Percentiles rank a stretch among this genome's conserved stretches.
phyloP scores from a whole-genome alignment of 2,329 filamentous ascomycete species.

The Byssochlamys sp. region DNA sequence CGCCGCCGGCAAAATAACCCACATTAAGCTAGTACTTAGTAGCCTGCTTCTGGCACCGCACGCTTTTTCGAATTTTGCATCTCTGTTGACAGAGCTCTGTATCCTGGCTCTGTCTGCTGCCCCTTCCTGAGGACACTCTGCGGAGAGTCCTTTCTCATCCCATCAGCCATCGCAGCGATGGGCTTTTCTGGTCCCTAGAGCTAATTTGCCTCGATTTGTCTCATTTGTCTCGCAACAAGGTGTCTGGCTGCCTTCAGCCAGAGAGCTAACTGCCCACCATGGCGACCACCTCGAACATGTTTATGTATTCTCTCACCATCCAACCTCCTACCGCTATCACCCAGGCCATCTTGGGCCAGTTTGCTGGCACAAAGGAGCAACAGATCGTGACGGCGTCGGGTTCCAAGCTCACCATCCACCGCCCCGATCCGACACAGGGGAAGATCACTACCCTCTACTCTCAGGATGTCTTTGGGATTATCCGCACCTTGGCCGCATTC shows the following conservation, averaged over 20 bases:
- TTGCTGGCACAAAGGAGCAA: conserved; percentile 91
- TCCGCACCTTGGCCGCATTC: conserved; percentile 78
- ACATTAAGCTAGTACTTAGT: not conserved
- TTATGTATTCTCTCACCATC: conserved; percentile 93
- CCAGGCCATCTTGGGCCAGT: conserved; percentile 87
- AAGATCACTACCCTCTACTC: conserved; percentile 79
- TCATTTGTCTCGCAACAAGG: conserved; percentile 11
- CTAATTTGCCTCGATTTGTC: conserved; percentile 18
- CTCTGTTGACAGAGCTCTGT: not conserved
- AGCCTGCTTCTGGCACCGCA: not conserved
- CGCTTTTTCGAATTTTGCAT: not conserved
- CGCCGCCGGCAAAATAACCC: not conserved
- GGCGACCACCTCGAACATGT: conserved; percentile 98
- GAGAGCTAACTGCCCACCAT: conserved; percentile 45
- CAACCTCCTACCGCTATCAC: conserved; percentile 83
- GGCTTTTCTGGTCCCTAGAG: conserved; percentile 23
- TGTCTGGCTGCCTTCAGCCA: conserved; percentile 5
- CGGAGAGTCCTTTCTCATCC: conserved; percentile 17
- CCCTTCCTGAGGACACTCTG: conserved; percentile 13
- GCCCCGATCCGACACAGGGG: conserved; percentile 73
- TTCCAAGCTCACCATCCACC: conserved; percentile 76
- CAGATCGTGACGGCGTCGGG: conserved; percentile 91
- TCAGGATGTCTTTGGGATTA: conserved; percentile 93
- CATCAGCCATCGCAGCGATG: conserved; percentile 23
- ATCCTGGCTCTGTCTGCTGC: not conserved